These are phyloP conservation scores for Trichosanthes truncata DNA, from an alignment of 306 rosid genomes.

Conservation along the genomic window DNA sequence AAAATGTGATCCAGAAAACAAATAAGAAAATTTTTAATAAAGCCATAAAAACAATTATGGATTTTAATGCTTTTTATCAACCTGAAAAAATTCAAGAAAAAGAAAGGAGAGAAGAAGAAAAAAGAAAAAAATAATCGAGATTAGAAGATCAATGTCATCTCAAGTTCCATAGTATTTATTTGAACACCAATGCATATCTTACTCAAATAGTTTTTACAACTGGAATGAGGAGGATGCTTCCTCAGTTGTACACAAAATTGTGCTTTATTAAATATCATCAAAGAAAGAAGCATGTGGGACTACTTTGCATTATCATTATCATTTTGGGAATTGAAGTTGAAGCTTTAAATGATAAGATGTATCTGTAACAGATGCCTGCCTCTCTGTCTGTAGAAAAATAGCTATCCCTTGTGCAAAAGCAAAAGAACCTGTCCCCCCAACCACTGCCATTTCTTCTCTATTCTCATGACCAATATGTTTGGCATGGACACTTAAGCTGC, in stretches of 20 bases:
- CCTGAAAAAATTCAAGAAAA: no score
- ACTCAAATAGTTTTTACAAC: neutral
- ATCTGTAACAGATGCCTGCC: slow-evolving; percentile 8
- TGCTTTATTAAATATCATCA: neutral
- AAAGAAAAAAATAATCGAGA: no score
- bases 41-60: no score
- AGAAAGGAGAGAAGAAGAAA: neutral
- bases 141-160: neutral
- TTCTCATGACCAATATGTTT: slow-evolving; percentile 24
- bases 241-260: neutral
- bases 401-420: slow-evolving; percentile 87
- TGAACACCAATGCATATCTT: neutral
- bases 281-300: slow-evolving; percentile 3
- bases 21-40: no score
- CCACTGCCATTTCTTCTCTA: slow-evolving; percentile 35
- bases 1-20: no score
- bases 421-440: slow-evolving; percentile 83
- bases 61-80: no score
- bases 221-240: slow-evolving; percentile 2
- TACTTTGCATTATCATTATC: slow-evolving; percentile 16
- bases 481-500: slow-evolving; percentile 60
- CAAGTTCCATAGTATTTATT: neutral
- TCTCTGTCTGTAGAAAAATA: slow-evolving; percentile 29
- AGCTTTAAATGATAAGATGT: slow-evolving; percentile 50
- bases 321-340: slow-evolving; percentile 43